A percentile compares a stretch with the other conserved stretches of the same genome.
These are phyloP conservation scores for Boletellus dicymbophilus DNA, from an alignment of 1,284 basidiomycete species.

Conservation along the genomic window DNA sequence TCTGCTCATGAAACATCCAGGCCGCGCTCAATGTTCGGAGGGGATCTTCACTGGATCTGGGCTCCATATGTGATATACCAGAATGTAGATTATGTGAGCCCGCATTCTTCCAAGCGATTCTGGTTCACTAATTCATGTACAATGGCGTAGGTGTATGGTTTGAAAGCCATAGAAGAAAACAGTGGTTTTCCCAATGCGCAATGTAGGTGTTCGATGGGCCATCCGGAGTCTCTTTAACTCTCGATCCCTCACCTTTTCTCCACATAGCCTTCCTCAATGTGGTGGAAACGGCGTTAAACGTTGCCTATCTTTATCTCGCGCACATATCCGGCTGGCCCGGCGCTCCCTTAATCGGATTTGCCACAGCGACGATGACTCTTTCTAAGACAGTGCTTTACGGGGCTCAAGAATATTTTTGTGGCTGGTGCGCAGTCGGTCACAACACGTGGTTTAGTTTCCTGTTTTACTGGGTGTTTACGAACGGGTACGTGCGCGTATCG, in stretches of 20 bases:
- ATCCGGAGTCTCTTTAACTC: not conserved
- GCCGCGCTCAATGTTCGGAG: conserved; percentile 70
- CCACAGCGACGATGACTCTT: conserved; percentile 73
- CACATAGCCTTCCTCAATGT: conserved; percentile 74
- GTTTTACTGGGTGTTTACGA: conserved; percentile 75
- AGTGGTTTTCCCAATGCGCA: conserved; percentile 90
- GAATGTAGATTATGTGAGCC: conserved; percentile 62
- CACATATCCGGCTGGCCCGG: conserved; percentile 58
- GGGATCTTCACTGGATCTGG: conserved; percentile 90
- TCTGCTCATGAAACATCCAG: conserved; percentile 27
- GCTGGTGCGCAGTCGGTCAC: conserved; percentile 74
- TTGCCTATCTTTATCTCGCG: conserved; percentile 75
- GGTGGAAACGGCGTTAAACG: conserved; percentile 76
- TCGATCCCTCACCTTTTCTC: not conserved
- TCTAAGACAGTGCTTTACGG: conserved; percentile 87
- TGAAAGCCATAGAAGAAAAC: conserved; percentile 57
- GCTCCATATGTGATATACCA: conserved; percentile 79
- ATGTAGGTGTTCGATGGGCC: conserved; percentile 45
- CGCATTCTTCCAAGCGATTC: not conserved
- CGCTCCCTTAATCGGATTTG: conserved; percentile 78
- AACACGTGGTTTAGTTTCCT: conserved; percentile 58
- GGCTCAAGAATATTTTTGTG: conserved; percentile 75
- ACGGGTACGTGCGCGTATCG: conserved; percentile 55
- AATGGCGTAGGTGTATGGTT: conserved; percentile 68
- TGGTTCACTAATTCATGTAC: conserved; percentile 5